A percentile compares a stretch with the other conserved stretches of the same genome.
Evolutionary conservation across 2,329 filamentous ascomycete species (phyloP).

Genomic region (Exserohilum turcica): DNA sequence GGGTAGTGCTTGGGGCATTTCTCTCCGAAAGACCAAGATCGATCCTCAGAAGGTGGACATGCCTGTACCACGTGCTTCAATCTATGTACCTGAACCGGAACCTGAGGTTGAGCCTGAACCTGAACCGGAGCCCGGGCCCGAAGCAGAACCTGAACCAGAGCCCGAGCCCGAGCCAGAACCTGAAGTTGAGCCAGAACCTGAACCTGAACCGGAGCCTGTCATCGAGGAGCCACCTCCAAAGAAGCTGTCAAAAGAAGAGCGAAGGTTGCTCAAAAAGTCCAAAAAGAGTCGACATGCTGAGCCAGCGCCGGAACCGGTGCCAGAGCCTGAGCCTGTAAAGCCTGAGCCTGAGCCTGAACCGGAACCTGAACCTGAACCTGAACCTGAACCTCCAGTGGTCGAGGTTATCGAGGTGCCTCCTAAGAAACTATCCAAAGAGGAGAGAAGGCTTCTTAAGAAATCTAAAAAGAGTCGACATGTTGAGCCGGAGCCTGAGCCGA

Average conservation of each 20-base stretch:
- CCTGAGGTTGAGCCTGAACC: constrained; percentile 10
- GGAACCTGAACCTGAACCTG: constrained; percentile 21
- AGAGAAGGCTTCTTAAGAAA: constrained; percentile 25
- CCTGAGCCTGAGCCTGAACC: constrained; percentile 19
- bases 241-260: constrained; percentile 9
- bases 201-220: constrained; percentile 37
- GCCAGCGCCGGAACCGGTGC: constrained; percentile 16
- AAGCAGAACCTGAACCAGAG: constrained; percentile 22
- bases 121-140: constrained; percentile 15
- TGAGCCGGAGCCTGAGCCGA: constrained; percentile 22
- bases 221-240: constrained; percentile 23
- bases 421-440: constrained; percentile 37
- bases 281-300: constrained; percentile 26
- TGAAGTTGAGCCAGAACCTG: constrained; percentile 23
- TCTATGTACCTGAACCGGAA: constrained; percentile 17
- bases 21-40: constrained; percentile 51
- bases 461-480: constrained; percentile 32
- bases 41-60: constrained; percentile 43
- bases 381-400: constrained; percentile 37
- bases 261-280: constrained; percentile 13
- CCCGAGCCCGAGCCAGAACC: constrained; percentile 27
- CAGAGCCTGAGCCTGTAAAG: constrained; percentile 36
- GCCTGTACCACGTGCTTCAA: constrained; percentile 7
- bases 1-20: constrained; percentile 54
- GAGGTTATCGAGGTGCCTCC: constrained; percentile 38